Base-by-base conservation (phyloP, 345 rosid species). In the Camelina laxa region DNA sequence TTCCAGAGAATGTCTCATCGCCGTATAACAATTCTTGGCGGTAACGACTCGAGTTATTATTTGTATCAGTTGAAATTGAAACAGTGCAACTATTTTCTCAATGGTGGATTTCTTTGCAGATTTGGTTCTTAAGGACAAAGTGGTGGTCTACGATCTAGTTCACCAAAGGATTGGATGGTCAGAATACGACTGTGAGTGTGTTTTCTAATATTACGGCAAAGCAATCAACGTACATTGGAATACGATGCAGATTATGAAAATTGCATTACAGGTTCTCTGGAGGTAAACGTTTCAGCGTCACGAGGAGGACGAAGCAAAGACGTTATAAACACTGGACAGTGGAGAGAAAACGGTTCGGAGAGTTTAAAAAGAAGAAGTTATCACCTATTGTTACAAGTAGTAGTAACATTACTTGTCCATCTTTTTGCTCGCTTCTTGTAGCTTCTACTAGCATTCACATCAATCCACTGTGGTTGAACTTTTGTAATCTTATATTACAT, bases 101-200 rank as follows among this genome's bases (percentile, higher is more conserved):
- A 36, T 38, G 41, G 12, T 38, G 41, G 16, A 79, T 58, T 56
- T 59, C 1, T 55, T 24, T 79, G 90, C 88, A 93, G 98, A 93
- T 82, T 81, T 93, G 76, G 88, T 91, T 79, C 82, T 91, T 5
- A 91, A 89, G 76, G 94, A 93, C 85, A 93, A 89, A 84, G 88
- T 93, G 5, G 33, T 93, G 54, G 87, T 93, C 67, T 93, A 93
- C 31, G 96, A 93, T 75, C 75, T 93, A 70, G 95, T 79, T 35
- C 86, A 79, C 60, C 97, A 88, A 75, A 85, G 87, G 74, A 80
- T 93, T n/a, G 98, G 98, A 78, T 93, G 98, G 97, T 39, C 90
- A 17, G 87, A 84, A 79, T 91, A 89, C 54, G 88, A 93, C 80
- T 93, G 98, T 91, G 84, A 88, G 97, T 87, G 19, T 70, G 20